Evolutionary conservation across 495 filamentous ascomycete genomes (phyloP).

Genomic region (Mytilinidion resinicola): DNA sequence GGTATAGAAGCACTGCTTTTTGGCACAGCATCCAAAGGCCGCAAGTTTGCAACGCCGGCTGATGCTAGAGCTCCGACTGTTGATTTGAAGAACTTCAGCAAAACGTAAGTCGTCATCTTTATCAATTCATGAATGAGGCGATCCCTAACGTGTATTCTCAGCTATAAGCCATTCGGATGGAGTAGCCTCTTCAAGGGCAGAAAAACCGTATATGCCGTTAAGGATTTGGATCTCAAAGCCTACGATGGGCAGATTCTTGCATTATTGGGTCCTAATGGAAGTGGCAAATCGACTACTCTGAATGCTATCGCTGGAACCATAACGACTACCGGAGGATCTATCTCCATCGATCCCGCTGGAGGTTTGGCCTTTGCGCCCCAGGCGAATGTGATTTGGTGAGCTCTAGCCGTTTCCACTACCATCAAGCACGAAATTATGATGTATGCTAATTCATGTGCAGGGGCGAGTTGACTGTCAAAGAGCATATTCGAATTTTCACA

Average conservation of each 20-base stretch:
- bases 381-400: slow-evolving; percentile 70
- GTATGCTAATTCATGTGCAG: too few species aligned
- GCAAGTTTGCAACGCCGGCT: slow-evolving; percentile 37
- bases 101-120: too few species aligned
- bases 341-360: slow-evolving; percentile 65
- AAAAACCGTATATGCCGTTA: slow-evolving; percentile 65
- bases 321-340: slow-evolving; percentile 62
- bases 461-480: slow-evolving; percentile 75
- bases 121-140: too few species aligned
- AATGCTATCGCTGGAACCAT: slow-evolving; percentile 77
- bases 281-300: slow-evolving; percentile 80
- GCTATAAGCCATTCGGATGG: slow-evolving; percentile 65
- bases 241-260: slow-evolving; percentile 73
- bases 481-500: slow-evolving; percentile 79
- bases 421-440: too few species aligned
- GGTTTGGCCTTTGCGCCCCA: slow-evolving; percentile 77
- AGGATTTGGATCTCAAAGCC: slow-evolving; percentile 60
- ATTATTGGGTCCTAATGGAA: slow-evolving; percentile 82
- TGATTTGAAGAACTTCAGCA: slow-evolving; percentile 52
- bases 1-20: slow-evolving; percentile 65
- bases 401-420: too few species aligned
- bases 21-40: slow-evolving; percentile 63
- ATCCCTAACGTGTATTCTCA: too few species aligned
- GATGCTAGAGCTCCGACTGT: slow-evolving; percentile 37
- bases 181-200: slow-evolving; percentile 50